Conservation (phyloP, 2,329 filamentous ascomycete species). For the Xylaria sp. region DNA sequence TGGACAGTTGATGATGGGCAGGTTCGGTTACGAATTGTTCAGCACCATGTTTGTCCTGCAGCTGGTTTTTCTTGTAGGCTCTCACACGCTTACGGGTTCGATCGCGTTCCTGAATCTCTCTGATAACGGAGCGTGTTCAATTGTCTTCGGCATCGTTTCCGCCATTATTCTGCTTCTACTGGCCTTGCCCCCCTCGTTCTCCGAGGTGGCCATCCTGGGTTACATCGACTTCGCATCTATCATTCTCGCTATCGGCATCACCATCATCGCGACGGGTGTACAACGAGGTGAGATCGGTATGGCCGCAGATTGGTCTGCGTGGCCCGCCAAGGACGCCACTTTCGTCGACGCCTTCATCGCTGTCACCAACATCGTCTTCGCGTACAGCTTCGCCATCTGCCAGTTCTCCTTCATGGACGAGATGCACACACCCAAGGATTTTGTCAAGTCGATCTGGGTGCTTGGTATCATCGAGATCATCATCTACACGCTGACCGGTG, state of each 20-base stretch:
- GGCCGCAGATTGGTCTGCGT: conserved; percentile 49
- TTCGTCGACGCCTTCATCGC: conserved; percentile 63
- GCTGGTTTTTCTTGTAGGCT: conserved; percentile 72
- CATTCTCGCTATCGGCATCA: conserved; percentile 66
- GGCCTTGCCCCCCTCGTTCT: conserved; percentile 67
- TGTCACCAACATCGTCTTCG: conserved; percentile 71
- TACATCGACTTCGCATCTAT: conserved; percentile 70
- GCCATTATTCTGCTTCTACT: conserved; percentile 64
- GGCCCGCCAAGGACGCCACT: conserved; percentile 50
- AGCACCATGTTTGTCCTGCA: conserved; percentile 66
- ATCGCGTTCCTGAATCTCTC: conserved; percentile 71
- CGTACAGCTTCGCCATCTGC: conserved; percentile 61
- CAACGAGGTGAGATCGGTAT: conserved; percentile 38
- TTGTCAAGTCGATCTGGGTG: conserved; percentile 58
- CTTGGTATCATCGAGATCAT: conserved; percentile 65
- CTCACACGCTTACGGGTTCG: conserved; percentile 70
- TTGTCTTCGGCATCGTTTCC: conserved; percentile 68
- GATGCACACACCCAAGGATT: conserved; percentile 55
- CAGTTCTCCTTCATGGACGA: conserved; percentile 55
- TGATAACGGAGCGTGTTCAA: conserved; percentile 65
- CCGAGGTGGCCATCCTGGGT: conserved; percentile 67
- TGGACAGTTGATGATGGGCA: conserved; percentile 65
- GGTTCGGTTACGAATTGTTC: conserved; percentile 64
- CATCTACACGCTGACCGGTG: conserved; percentile 70
- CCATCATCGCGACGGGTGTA: conserved; percentile 68